These are phyloP conservation scores for Agroathelia rolfsii DNA, from an alignment of 1,284 basidiomycete genomes.

Conservation along the genomic window DNA sequence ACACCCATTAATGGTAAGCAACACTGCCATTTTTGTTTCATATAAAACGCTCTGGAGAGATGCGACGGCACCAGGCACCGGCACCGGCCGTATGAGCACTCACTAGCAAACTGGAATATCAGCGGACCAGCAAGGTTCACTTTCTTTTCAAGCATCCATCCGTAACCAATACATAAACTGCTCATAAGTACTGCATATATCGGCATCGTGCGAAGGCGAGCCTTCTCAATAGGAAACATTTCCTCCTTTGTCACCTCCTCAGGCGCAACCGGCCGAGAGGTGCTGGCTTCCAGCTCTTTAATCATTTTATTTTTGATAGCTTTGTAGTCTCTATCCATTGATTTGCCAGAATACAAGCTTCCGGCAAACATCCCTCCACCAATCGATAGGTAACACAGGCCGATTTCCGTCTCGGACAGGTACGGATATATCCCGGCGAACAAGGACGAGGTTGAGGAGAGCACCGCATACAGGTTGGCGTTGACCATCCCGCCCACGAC, in stretches of 20 bases:
- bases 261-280: conserved; percentile 17
- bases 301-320: conserved; percentile 24
- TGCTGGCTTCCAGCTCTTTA: conserved; percentile 13
- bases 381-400: conserved; percentile 61
- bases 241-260: no score
- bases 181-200: conserved; percentile 30
- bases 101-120: conserved; percentile 46
- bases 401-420: conserved; percentile 52
- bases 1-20: conserved; percentile 6
- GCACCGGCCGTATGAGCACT: conserved; percentile 23
- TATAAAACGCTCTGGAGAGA: no score
- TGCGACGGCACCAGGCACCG: no score
- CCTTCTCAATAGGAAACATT: conserved; percentile 29
- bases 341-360: conserved; percentile 34
- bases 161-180: conserved; percentile 45
- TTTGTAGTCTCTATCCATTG: conserved; percentile 50
- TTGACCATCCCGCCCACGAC: conserved; percentile 48
- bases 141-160: conserved; percentile 47
- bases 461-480: conserved; percentile 55
- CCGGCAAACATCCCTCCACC: conserved; percentile 51
- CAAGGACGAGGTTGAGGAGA: conserved; percentile 53
- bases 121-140: conserved; percentile 48
- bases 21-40: conserved; percentile 6
- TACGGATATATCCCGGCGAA: conserved; percentile 50
- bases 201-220: conserved; percentile 37